Evolutionary conservation across 306 rosid genomes (phyloP).

Genomic region (Amphicarpaea edgeworthii): DNA sequence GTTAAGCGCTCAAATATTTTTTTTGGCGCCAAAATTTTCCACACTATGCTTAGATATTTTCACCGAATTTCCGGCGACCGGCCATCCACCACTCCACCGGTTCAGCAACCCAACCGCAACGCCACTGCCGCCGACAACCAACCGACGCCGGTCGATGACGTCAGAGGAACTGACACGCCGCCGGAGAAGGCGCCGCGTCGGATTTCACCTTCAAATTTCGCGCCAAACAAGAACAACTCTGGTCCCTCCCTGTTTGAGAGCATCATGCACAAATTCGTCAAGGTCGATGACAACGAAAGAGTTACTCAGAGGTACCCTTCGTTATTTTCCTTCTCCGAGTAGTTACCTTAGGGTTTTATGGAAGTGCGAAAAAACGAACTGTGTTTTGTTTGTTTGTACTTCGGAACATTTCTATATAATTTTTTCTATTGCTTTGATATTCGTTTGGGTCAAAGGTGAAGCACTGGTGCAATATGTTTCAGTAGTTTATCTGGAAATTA

Average conservation of each 20-base stretch:
- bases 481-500: not conserved
- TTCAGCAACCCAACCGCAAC: constrained; percentile 37
- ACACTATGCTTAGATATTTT: constrained; percentile 10
- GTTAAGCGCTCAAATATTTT: not conserved
- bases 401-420: not conserved
- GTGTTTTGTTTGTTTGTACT: constrained; percentile 10
- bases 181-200: constrained; percentile 93
- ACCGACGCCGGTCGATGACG: constrained; percentile 55
- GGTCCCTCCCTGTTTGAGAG: constrained; percentile 72
- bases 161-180: constrained; percentile 92
- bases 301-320: constrained; percentile 57
- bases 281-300: constrained; percentile 55
- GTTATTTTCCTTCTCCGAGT: not conserved
- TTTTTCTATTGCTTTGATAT: not conserved
- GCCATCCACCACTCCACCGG: constrained; percentile 40
- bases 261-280: constrained; percentile 82
- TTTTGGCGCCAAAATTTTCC: constrained; percentile 47
- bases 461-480: not conserved
- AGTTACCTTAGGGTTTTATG: constrained; percentile 43
- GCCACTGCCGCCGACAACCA: constrained; percentile 33
- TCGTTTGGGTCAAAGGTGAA: not conserved
- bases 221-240: constrained; percentile 38
- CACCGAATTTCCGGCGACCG: constrained; percentile 43
- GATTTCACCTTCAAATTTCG: constrained; percentile 55
- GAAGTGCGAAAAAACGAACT: constrained; percentile 1